Evolutionary conservation across 2,329 filamentous ascomycete species (phyloP).

Genomic region (Diaporthe citri): DNA sequence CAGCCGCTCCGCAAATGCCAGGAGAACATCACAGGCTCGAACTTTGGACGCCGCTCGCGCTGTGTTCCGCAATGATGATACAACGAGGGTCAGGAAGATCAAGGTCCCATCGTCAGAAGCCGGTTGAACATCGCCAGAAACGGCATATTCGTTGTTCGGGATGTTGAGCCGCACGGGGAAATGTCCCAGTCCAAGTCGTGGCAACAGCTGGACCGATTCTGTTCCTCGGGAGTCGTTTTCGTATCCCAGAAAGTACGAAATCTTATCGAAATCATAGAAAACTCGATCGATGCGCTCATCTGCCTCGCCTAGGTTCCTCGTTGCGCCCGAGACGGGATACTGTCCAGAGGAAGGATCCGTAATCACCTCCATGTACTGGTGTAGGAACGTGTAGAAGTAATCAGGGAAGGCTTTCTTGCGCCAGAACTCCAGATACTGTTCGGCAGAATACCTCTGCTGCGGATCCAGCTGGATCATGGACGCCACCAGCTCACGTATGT

Average conservation of each 20-base stretch:
- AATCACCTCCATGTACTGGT: conserved; percentile 97
- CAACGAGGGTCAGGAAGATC: conserved; percentile 90
- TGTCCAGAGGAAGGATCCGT: conserved; percentile 90
- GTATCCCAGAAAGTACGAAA: conserved; percentile 92
- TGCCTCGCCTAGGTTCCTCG: conserved; percentile 83
- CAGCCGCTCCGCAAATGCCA: conserved; percentile 90
- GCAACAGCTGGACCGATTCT: conserved; percentile 52
- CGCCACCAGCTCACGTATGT: conserved; percentile 87
- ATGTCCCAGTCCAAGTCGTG: conserved; percentile 68
- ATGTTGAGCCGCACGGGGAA: conserved; percentile 90
- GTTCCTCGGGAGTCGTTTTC: conserved; percentile 60
- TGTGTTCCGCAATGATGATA: conserved; percentile 89
- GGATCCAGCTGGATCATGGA: conserved; percentile 98
- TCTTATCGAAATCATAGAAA: conserved; percentile 96
- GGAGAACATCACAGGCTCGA: conserved; percentile 88
- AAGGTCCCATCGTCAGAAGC: conserved; percentile 88
- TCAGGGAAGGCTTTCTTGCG: conserved; percentile 91
- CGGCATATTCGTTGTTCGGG: conserved; percentile 83
- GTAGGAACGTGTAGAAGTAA: conserved; percentile 97
- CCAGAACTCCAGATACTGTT: conserved; percentile 94
- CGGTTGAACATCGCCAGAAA: conserved; percentile 70
- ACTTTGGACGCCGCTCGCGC: conserved; percentile 89
- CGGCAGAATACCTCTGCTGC: conserved; percentile 89
- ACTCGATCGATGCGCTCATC: conserved; percentile 96
- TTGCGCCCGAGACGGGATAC: conserved; percentile 75